Percentiles rank a stretch among this genome's conserved stretches.
These are phyloP conservation scores for Stenocarpella maydis DNA, from an alignment of 2,329 filamentous ascomycete genomes.

Conservation along the genomic window DNA sequence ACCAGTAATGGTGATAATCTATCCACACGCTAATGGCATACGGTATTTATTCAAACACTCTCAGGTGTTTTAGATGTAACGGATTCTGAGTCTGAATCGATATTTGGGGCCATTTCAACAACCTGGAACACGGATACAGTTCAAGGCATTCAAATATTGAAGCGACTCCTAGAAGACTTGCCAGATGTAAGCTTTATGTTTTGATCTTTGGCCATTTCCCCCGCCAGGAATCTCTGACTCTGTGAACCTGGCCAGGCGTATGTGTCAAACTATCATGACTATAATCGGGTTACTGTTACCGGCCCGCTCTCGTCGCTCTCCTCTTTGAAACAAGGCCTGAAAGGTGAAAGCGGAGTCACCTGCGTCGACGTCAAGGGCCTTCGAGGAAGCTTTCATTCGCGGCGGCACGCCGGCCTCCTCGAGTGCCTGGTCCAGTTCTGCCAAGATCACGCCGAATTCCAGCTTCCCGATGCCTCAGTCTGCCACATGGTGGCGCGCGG, in stretches of 20 bases:
- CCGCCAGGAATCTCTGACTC: neutral
- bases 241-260: neutral
- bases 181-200: neutral
- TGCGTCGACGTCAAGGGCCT: neutral
- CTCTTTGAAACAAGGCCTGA: neutral
- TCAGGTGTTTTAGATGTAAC: neutral
- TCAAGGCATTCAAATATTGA: neutral
- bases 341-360: neutral
- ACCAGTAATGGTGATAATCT: too few species aligned
- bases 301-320: neutral
- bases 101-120: neutral
- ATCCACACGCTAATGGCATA: too few species aligned
- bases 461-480: neutral
- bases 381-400: neutral
- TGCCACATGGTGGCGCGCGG: neutral
- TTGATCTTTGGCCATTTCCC: neutral
- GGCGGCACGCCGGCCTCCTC: neutral
- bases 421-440: neutral
- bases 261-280: neutral
- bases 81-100: slow-evolving; percentile 27
- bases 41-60: too few species aligned
- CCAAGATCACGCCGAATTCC: neutral
- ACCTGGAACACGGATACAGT: neutral
- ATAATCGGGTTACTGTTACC: neutral
- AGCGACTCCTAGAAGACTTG: neutral